A percentile compares a stretch with the other conserved stretches of the same genome.
Evolutionary conservation across 441 rosid species (phyloP).

Genomic region (Jatropha podagrica): DNA sequence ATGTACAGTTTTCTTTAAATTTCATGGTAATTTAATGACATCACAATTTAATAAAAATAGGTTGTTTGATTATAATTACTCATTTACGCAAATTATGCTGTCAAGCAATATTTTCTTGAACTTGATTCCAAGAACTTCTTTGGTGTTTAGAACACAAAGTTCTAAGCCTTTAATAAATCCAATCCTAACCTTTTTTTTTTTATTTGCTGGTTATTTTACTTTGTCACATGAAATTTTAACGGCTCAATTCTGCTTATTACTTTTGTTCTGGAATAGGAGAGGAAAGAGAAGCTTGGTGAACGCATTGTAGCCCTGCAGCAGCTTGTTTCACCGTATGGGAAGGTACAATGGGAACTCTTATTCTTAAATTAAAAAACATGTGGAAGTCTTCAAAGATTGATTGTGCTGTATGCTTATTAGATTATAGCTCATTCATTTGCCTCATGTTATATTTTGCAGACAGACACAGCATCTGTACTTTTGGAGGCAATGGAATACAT

Average conservation of each 20-base stretch:
- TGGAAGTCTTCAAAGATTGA: background rate
- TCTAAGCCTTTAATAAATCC: background rate
- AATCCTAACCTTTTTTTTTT: background rate
- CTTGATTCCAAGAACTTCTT: background rate
- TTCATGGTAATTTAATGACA: background rate
- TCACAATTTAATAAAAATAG: background rate
- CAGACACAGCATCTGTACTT: conserved; percentile 96
- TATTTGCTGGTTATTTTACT: background rate
- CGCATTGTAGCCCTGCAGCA: conserved; percentile 84
- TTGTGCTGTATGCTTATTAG: background rate
- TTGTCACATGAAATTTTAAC: background rate
- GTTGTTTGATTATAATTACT: background rate
- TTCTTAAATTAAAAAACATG: background rate
- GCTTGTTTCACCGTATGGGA: conserved; percentile 95
- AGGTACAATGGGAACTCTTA: conserved; percentile 44
- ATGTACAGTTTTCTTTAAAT: background rate
- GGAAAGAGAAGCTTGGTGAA: conserved; percentile 86
- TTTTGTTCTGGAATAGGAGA: conserved; percentile 52
- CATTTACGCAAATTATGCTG: background rate
- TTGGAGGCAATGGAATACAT: conserved; percentile 84
- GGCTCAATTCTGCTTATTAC: conserved; percentile 13
- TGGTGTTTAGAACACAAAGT: background rate
- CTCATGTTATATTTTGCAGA: conserved; percentile 45
- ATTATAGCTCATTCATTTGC: background rate
- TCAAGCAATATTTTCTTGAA: too few species aligned